These are phyloP conservation scores for Spencermartinsiella europaea DNA, from an alignment of 805 yeast genomes.

Conservation along the genomic window DNA sequence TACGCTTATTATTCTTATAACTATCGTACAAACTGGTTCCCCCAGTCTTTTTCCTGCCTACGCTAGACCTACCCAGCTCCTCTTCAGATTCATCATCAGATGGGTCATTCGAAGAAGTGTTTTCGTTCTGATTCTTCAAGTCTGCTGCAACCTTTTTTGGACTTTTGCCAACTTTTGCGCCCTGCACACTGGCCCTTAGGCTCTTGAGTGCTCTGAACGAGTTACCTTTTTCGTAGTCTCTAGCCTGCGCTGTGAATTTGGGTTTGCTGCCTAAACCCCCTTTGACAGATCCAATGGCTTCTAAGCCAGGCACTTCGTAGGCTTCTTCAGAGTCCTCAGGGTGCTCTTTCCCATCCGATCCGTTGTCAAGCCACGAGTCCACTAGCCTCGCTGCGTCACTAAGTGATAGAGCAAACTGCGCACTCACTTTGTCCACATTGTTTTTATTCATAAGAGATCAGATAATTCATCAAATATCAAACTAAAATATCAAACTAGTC, in stretches of 20 bases:
- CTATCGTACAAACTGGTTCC: not conserved
- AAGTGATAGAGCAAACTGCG: constrained; percentile 27
- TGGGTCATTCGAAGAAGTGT: not conserved
- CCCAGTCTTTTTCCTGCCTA: not conserved
- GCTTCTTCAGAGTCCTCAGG: constrained; percentile 2
- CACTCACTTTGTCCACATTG: constrained; percentile 18
- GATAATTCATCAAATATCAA: too few species aligned
- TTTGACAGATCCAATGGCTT: not conserved
- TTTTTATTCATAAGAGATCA: not conserved
- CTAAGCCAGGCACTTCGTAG: not conserved
- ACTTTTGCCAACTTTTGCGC: not conserved
- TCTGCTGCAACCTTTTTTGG: too few species aligned
- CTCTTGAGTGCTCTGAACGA: not conserved
- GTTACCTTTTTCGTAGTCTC: not conserved
- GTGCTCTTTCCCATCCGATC: constrained; percentile 3
- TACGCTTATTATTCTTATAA: not conserved
- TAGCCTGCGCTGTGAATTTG: not conserved
- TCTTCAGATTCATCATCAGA: not conserved
- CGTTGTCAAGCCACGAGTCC: constrained; percentile 23
- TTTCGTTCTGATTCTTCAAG: not conserved
- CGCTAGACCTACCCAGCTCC: not conserved
- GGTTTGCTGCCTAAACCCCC: not conserved
- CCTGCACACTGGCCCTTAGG: not conserved
- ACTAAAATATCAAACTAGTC: too few species aligned
- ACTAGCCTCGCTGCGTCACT: constrained; percentile 20